Conservation (phyloP, 495 filamentous ascomycete genomes). For the Collariella sp. region DNA sequence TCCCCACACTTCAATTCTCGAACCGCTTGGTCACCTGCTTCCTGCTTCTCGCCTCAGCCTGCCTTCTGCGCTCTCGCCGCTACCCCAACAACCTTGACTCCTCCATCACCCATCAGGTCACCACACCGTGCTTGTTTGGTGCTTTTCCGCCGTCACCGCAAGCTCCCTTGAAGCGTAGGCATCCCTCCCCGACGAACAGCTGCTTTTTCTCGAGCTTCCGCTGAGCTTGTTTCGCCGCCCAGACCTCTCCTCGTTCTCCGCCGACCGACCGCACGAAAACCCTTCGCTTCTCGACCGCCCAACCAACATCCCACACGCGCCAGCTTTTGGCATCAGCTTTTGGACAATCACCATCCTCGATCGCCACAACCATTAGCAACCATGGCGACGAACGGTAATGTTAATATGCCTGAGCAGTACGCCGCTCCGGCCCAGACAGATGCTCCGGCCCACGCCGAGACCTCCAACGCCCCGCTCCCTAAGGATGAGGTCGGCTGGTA, state of each 20-base stretch:
- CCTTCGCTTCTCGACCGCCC: neutral
- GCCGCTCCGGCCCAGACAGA: conserved; percentile 20
- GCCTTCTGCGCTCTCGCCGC: neutral
- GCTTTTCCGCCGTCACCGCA: neutral
- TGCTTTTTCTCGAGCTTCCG: neutral
- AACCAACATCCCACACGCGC: conserved; percentile 10
- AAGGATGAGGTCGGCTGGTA: conserved; percentile 98
- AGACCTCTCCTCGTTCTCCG: neutral
- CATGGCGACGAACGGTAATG: conserved; percentile 45
- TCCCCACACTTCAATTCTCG: neutral
- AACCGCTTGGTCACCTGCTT: neutral
- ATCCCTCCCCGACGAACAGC: neutral
- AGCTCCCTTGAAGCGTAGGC: neutral
- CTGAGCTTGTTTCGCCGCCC: conserved; percentile 4
- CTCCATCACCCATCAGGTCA: neutral
- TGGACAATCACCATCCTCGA: conserved; percentile 7
- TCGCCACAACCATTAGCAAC: conserved; percentile 17
- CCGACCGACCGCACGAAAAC: neutral
- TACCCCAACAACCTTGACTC: neutral
- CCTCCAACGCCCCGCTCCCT: conserved; percentile 27
- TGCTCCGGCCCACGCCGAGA: conserved; percentile 13
- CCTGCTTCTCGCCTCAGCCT: neutral
- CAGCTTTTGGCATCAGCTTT: conserved; percentile 11
- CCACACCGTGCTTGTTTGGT: neutral
- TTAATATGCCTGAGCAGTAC: conserved; percentile 33